Conservation (phyloP, 495 filamentous ascomycete species). For the Neurospora tetraspora region DNA sequence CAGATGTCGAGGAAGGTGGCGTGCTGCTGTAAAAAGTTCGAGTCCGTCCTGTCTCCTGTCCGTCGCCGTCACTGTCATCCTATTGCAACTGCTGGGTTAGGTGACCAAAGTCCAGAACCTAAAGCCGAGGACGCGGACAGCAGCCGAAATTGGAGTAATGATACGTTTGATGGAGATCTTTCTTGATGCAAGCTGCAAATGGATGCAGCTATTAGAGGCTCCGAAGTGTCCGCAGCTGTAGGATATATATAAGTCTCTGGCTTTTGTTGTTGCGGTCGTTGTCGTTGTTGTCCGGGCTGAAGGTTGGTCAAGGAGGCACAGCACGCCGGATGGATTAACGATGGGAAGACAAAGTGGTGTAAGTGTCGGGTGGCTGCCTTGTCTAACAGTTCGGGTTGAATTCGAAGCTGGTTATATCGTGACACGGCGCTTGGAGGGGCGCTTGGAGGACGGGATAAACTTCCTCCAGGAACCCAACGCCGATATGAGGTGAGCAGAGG, state of each 20-base stretch:
- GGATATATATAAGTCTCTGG: background rate
- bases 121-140: background rate
- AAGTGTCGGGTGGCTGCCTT: background rate
- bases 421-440: background rate
- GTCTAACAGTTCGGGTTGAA: background rate
- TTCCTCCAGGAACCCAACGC: background rate
- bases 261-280: too few species aligned
- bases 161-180: background rate
- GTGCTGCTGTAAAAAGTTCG: background rate
- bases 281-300: background rate
- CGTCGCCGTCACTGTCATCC: background rate
- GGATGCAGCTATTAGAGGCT: background rate
- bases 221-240: background rate
- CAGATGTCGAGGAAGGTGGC: background rate
- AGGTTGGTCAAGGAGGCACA: background rate
- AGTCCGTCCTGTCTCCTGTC: background rate
- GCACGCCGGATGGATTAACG: background rate
- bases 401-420: background rate
- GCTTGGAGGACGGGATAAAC: background rate
- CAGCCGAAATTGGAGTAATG: background rate
- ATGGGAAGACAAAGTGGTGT: background rate
- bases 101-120: background rate
- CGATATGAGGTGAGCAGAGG: background rate
- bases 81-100: background rate
- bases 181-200: background rate